phyloP scores from a whole-genome alignment of 352 stramenopile genomes.

The Phytophthora constricta region DNA sequence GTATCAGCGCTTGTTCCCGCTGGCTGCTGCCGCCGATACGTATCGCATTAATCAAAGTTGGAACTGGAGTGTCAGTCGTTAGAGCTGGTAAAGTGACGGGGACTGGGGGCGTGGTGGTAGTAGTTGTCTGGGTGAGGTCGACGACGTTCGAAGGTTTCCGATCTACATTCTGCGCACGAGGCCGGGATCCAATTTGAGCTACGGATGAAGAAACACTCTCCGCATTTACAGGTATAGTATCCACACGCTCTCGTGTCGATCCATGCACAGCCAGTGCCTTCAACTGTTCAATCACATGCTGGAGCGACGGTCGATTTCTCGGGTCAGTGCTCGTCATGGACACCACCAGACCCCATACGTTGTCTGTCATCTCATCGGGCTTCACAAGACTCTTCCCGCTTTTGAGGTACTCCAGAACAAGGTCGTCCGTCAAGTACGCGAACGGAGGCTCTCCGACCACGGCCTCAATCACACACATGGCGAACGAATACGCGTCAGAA shows the following conservation, averaged over 20 bases:
- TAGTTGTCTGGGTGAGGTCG: background rate
- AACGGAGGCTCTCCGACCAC: constrained; percentile 28
- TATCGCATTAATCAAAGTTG: background rate
- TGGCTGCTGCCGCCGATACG: background rate
- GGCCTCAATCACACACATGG: constrained; percentile 42
- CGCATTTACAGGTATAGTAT: background rate
- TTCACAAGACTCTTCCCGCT: background rate
- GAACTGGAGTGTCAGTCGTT: constrained; percentile 7
- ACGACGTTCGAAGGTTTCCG: background rate
- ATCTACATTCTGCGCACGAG: background rate
- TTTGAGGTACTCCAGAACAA: constrained; percentile 3
- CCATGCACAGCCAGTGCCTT: background rate
- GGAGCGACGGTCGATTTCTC: background rate
- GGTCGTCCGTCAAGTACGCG: constrained; percentile 16
- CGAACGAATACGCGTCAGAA: constrained; percentile 41
- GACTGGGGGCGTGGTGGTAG: background rate
- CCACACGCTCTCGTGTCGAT: too few species aligned
- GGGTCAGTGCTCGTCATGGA: background rate
- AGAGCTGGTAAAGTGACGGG: background rate
- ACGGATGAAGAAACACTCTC: too few species aligned
- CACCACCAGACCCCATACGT: background rate
- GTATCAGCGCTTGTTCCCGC: constrained; percentile 5
- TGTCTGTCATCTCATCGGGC: background rate
- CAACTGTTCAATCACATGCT: background rate
- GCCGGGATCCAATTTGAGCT: background rate